phyloP scores from a whole-genome alignment of 352 stramenopile genomes.

The Saprolegnia diclina region DNA sequence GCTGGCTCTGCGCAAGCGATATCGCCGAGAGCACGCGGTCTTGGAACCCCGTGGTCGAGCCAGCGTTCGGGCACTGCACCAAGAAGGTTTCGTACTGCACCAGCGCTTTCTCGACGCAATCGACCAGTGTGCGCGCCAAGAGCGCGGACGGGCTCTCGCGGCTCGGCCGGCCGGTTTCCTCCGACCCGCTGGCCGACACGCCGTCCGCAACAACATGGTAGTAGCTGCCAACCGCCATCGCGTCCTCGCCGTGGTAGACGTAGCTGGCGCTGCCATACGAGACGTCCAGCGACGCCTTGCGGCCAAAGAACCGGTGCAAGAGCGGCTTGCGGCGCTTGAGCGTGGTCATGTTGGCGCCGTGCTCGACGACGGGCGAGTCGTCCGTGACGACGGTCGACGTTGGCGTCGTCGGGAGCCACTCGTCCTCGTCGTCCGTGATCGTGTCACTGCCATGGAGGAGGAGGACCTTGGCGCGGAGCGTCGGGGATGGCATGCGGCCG shows the following conservation, averaged over 20 bases:
- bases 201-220: slow-evolving; percentile 79
- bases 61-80: neutral
- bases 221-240: slow-evolving; percentile 42
- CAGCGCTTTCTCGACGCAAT: slow-evolving; percentile 39
- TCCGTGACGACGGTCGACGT: slow-evolving; percentile 6
- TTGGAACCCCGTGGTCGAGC: neutral
- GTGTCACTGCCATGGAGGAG: too few species aligned
- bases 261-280: slow-evolving; percentile 42
- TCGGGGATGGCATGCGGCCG: too few species aligned
- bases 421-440: neutral
- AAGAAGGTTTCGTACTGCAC: slow-evolving; percentile 42
- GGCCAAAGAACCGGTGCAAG: slow-evolving; percentile 9
- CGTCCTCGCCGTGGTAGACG: slow-evolving; percentile 68
- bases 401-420: slow-evolving; percentile 1
- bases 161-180: neutral
- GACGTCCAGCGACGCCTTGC: slow-evolving; percentile 24
- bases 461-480: too few species aligned
- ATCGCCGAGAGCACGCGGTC: neutral
- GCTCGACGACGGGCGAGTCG: slow-evolving; percentile 6
- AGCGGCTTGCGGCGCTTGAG: slow-evolving; percentile 6
- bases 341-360: slow-evolving; percentile 5
- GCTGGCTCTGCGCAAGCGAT: neutral
- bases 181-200: slow-evolving; percentile 33
- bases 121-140: slow-evolving; percentile 51
- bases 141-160: slow-evolving; percentile 37